These are phyloP conservation scores for Kluyveromyces aestuarii DNA, from an alignment of 805 yeast genomes.

Conservation along the genomic window DNA sequence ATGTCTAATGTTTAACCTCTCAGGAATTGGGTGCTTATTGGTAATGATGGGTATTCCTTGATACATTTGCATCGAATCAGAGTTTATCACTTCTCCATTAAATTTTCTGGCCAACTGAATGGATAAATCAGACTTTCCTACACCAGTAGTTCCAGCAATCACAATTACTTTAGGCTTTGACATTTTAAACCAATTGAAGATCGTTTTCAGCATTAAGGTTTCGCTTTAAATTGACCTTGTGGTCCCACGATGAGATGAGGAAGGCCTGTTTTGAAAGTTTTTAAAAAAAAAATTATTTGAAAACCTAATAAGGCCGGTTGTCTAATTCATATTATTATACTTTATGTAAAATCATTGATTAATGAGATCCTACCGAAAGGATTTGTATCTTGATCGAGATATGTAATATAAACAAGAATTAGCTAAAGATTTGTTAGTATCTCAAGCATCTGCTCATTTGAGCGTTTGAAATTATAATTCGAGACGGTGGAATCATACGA, in stretches of 20 bases:
- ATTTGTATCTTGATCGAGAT: too few species aligned
- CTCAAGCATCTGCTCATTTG: too few species aligned
- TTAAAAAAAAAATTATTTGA: background rate
- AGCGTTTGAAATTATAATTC: too few species aligned
- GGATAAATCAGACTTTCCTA: slow-evolving; percentile 77
- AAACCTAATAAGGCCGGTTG: too few species aligned
- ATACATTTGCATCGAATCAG: slow-evolving; percentile 97
- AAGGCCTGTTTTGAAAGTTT: background rate
- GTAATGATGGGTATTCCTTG: slow-evolving; percentile 64
- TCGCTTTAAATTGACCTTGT: too few species aligned
- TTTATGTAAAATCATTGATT: too few species aligned
- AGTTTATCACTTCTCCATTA: slow-evolving; percentile 87
- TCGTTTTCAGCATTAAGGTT: background rate
- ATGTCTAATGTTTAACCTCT: slow-evolving; percentile 67
- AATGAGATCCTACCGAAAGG: too few species aligned
- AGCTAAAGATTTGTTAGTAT: too few species aligned
- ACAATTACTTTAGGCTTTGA: slow-evolving; percentile 39
- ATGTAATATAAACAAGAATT: too few species aligned
- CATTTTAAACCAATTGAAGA: slow-evolving; percentile 1
- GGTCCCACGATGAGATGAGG: too few species aligned
- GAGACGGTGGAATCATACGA: too few species aligned
- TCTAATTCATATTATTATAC: too few species aligned
- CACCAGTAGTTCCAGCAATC: slow-evolving; percentile 91
- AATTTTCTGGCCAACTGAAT: slow-evolving; percentile 62
- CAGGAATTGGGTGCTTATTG: slow-evolving; percentile 81